Evolutionary conservation across 768 basidiomycete species (phyloP).

Genomic region (Crassisporium funariophilum): DNA sequence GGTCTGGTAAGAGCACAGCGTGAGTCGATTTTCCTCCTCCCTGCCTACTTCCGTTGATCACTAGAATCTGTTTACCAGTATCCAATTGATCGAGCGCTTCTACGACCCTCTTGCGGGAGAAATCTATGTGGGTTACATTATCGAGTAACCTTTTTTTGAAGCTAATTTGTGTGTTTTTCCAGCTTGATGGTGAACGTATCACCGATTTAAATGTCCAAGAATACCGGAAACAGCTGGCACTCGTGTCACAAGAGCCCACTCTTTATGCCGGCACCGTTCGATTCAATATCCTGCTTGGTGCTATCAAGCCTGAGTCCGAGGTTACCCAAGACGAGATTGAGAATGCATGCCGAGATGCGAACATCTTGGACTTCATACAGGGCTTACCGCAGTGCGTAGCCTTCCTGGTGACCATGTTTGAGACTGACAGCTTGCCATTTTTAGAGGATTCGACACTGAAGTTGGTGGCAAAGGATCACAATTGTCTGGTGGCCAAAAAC

Average conservation of each 20-base stretch:
- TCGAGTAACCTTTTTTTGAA: too few species aligned
- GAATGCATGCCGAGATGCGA: slow-evolving; percentile 81
- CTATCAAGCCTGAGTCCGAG: slow-evolving; percentile 71
- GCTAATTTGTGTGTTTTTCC: slow-evolving; percentile 3
- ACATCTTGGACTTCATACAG: slow-evolving; percentile 88
- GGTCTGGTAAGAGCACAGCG: slow-evolving; percentile 85
- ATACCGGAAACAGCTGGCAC: slow-evolving; percentile 84
- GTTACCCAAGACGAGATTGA: slow-evolving; percentile 90
- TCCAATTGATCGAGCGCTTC: slow-evolving; percentile 83
- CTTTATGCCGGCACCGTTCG: slow-evolving; percentile 90
- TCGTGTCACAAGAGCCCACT: slow-evolving; percentile 92
- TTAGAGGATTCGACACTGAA: slow-evolving; percentile 86
- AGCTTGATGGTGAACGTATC: slow-evolving; percentile 79
- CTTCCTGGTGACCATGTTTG: background rate
- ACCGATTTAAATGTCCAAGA: slow-evolving; percentile 79
- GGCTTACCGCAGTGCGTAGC: slow-evolving; percentile 75
- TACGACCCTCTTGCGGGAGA: slow-evolving; percentile 78
- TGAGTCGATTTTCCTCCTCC: slow-evolving; percentile 33
- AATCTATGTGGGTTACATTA: slow-evolving; percentile 53
- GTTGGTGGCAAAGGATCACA: slow-evolving; percentile 92
- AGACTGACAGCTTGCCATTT: slow-evolving; percentile 10
- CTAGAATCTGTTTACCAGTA: slow-evolving; percentile 37
- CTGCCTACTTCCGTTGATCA: slow-evolving; percentile 7
- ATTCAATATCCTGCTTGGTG: slow-evolving; percentile 90
- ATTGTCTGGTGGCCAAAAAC: slow-evolving; percentile 87